phyloP scores from a whole-genome alignment of 305 asterid genomes.

The Salvia sclarea region DNA sequence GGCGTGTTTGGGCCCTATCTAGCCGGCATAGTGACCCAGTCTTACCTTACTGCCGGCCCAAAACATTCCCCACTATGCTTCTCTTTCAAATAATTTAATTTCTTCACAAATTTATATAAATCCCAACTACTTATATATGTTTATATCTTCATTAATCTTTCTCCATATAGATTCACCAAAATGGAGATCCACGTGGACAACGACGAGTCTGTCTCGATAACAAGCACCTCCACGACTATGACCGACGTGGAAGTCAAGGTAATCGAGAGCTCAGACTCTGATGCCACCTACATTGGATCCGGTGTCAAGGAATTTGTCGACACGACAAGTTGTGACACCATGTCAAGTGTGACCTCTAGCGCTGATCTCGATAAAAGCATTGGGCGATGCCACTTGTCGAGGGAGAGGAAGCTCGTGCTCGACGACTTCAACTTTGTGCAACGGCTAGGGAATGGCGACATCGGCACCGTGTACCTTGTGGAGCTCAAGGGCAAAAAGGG shows the following conservation, averaged over 20 bases:
- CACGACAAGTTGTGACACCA: constrained; percentile 29
- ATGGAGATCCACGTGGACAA: constrained; percentile 31
- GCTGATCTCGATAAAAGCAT: background rate
- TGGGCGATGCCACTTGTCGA: background rate
- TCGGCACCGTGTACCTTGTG: constrained; percentile 71
- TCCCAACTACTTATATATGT: constrained; percentile 11
- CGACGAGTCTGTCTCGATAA: no score
- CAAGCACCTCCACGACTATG: constrained; percentile 7
- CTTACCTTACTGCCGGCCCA: constrained; percentile 57
- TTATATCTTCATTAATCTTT: background rate
- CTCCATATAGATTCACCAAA: background rate
- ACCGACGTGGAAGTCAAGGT: constrained; percentile 25
- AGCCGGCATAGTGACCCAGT: constrained; percentile 65
- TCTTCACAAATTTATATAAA: background rate
- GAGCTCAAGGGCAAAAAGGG: constrained; percentile 55
- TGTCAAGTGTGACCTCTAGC: background rate
- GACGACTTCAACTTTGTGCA: constrained; percentile 53
- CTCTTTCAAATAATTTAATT: constrained; percentile 22
- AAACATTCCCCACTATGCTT: constrained; percentile 28
- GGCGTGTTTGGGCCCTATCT: constrained; percentile 43
- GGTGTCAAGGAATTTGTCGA: background rate
- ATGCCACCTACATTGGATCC: constrained; percentile 20
- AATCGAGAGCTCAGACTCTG: constrained; percentile 26
- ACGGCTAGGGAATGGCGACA: constrained; percentile 72
- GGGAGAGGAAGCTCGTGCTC: constrained; percentile 35